Base-by-base conservation (phyloP, 2,329 filamentous ascomycete genomes). In the Penicillium sp. region DNA sequence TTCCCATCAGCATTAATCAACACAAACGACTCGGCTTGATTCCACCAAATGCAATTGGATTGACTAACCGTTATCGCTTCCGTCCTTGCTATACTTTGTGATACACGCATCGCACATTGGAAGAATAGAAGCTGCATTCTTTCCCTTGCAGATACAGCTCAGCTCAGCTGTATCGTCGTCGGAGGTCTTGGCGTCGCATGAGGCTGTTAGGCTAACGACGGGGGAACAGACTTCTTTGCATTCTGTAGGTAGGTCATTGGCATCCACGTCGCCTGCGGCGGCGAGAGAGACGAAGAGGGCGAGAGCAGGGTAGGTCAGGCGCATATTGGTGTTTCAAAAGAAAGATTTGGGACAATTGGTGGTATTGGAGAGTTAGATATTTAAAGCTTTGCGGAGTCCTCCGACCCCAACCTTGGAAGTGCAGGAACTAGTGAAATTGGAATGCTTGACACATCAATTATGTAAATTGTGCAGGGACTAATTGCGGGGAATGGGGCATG, bases 151-250 rank as follows among this genome's bases (percentile, higher is more conserved):
- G 31, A 56, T 44, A 10, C 54, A 56, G 11, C 48, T 44, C 29
- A 48, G 36, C 22, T 56, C 54, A 4, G 39, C 48, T 13, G 43
- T 47, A 40, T 52, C 54, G 16, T 56, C 48, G 18, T 56, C 48
- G 21, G 27, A 39, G 21, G 47, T 51, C 18, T 48, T 47, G 13
- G 45, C 45, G 38, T 56, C 54, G 36, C 54, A 56, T 7, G 48
- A 47, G 2, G 54, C 21, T 14, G 54, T 52, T 22, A 56, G 36
- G 27, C 44, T 56, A 21, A 56, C 54, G 3, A 56, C 48, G 2
- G 54, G 48, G 8, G 54, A 44, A 16, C 54, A 56, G 36, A 56
- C 54, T 16, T 52, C 48, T 38, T 56, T 14, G n/a, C 54, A 56
- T 29, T 56, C 18, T 3, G 48, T 39, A 40, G 54, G 54, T 13